Evolutionary conservation across 2,329 filamentous ascomycete species (phyloP), one percentile per base, ranked within the genome.

Genomic region (Venturia pyrina): DNA sequence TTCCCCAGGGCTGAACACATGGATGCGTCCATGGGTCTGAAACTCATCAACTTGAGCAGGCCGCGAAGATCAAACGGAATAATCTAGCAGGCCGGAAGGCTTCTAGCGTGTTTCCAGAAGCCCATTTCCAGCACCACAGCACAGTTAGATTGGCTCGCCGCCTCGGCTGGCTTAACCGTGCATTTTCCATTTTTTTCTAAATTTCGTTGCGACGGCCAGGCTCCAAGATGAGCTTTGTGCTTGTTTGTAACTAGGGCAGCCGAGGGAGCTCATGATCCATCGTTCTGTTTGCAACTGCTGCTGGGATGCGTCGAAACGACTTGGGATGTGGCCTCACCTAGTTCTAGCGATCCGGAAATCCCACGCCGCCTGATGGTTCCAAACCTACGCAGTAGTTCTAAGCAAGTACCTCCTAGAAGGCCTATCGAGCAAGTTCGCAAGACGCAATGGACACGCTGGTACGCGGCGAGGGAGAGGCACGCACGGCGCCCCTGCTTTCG

Each of bases 101-200:
- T 59, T 59, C 53, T 59, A 59, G 53, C 53, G 60, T n/a, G 60
- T 46, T 62, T 62, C 60, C 40, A 62, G 60, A 62, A 62, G 43
- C 37, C 40, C 60, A 62, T 46, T 62, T 24, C 4, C 37, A 40
- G 6, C 11, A 40, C 11, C 37, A 8, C 37, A 62, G 60, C 60
- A 24, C 43, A 43, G 24, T 44, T 62, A 62, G 60, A 62, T 62
- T 62, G 60, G 37, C 40, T 43, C n/a, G 13, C 13, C n/a, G 59
- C 60, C 60, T 44, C 60, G 60, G 60, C 37, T 62, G 40, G 40
- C 11, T 62, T 13, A 17, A 28, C 60, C 60, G 60, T 46, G 60
- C 60, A 24, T 37, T 11, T 59, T 19, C 15, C 21, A 15, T 37
- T 40, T 21, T 28, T 43, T 40, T 40, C 11, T 24, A 41, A 34